Conservation (phyloP, 495 filamentous ascomycete species). For the Talaromyces ruber region DNA sequence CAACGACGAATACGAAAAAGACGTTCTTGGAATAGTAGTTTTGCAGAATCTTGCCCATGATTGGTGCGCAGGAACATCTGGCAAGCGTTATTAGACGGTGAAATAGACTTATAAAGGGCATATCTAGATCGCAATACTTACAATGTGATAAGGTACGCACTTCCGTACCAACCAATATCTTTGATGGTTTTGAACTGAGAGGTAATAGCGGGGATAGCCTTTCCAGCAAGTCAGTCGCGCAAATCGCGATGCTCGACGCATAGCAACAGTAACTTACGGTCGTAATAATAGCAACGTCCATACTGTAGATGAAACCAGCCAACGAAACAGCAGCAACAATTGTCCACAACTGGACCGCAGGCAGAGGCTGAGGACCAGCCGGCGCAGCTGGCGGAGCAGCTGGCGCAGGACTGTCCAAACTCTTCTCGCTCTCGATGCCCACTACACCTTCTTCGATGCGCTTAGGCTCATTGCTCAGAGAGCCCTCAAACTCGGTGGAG, state of each 20-base stretch:
- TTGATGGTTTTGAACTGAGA: conserved; percentile 34
- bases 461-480: conserved; percentile 1
- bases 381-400: not conserved
- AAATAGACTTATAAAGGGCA: not conserved
- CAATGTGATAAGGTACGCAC: conserved; percentile 48
- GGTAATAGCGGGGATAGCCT: conserved; percentile 36
- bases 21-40: conserved; percentile 18
- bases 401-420: not conserved
- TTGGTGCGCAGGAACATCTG: conserved; percentile 17
- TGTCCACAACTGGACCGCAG: conserved; percentile 11
- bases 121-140: conserved; percentile 5
- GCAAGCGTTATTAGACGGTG: not conserved
- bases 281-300: conserved; percentile 36
- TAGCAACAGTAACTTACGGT: conserved; percentile 22
- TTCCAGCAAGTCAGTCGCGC: not conserved
- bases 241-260: not conserved
- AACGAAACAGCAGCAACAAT: conserved; percentile 20
- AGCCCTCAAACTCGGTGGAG: not conserved
- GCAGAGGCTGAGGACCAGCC: not conserved
- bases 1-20: conserved; percentile 49
- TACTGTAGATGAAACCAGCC: conserved; percentile 29
- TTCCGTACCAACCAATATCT: conserved; percentile 45
- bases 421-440: not conserved
- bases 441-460: conserved; percentile 1
- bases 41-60: conserved; percentile 18